A percentile compares a stretch with the other conserved stretches of the same genome.
Conservation (phyloP, 106 monocot genomes). For the Dendrobium nobile region DNA sequence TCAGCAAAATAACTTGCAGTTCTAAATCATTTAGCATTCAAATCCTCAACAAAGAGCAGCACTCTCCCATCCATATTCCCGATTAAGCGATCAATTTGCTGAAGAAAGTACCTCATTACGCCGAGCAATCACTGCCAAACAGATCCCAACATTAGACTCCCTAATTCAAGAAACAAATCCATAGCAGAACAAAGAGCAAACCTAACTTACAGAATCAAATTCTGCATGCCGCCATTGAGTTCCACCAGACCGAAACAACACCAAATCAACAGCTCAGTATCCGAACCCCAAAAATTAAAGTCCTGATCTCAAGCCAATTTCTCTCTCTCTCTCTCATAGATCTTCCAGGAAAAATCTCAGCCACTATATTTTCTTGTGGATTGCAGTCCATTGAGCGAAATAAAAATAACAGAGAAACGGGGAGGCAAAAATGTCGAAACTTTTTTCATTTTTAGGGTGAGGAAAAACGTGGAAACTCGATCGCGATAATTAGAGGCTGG, state of each 20-base stretch:
- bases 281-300: too few relatives aligned
- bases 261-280: neutral
- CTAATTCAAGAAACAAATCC: too few relatives aligned
- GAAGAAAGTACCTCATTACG: slow-evolving; percentile 42
- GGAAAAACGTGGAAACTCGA: too few relatives aligned
- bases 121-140: neutral
- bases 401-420: neutral
- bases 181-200: neutral
- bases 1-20: neutral
- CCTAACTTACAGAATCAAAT: slow-evolving; percentile 9
- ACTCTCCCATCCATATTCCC: slow-evolving; percentile 37
- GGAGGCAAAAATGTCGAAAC: too few relatives aligned
- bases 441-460: too few relatives aligned
- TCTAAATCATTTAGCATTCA: slow-evolving; percentile 20
- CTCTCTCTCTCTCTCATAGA: too few relatives aligned
- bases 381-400: neutral
- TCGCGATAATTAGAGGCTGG: too few relatives aligned
- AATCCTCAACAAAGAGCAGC: slow-evolving; percentile 31
- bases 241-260: neutral
- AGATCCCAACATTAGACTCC: too few relatives aligned
- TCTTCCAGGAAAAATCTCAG: slow-evolving; percentile 36
- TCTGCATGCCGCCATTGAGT: neutral
- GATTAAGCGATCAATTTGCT: slow-evolving; percentile 10
- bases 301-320: too few relatives aligned
- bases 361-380: slow-evolving; percentile 55